Evolutionary conservation across 23 red algal species (phyloP).

Genomic region (Agarophyton chilense): DNA sequence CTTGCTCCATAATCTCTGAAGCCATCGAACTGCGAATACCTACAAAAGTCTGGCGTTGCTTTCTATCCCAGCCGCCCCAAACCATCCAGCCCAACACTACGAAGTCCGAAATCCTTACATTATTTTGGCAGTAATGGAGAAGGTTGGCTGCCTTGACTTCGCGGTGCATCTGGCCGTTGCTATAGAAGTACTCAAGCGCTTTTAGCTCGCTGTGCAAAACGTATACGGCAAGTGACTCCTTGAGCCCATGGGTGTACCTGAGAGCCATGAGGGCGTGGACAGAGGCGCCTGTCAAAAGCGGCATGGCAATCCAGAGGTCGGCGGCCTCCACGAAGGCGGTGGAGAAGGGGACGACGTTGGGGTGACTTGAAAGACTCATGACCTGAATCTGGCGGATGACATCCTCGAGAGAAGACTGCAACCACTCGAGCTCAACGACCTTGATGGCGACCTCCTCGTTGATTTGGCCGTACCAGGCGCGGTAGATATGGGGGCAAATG

Average conservation of each 20-base stretch:
- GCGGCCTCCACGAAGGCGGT: constrained; percentile 81
- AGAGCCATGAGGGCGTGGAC: constrained; percentile 79
- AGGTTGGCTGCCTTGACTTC: constrained; percentile 96
- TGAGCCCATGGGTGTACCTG: constrained; percentile 59
- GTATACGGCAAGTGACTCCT: too few species aligned
- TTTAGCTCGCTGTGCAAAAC: constrained; percentile 75
- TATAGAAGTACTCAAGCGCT: constrained; percentile 92
- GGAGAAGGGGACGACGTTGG: constrained; percentile 94
- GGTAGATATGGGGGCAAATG: constrained; percentile 71
- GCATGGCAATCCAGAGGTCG: constrained; percentile 99
- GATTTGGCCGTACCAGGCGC: constrained; percentile 79
- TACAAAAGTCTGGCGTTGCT: too few species aligned
- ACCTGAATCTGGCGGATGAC: constrained; percentile 91
- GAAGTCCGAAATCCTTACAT: too few species aligned
- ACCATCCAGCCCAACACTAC: constrained; percentile 97
- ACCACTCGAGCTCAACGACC: constrained; percentile 88
- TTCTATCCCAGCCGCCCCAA: constrained; percentile 82
- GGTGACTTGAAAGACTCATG: constrained; percentile 94
- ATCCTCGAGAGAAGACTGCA: constrained; percentile 88
- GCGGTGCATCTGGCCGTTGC: constrained; percentile 93
- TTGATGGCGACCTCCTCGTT: constrained; percentile 94
- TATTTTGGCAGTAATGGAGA: too few species aligned
- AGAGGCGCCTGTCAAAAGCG: constrained; percentile 89
- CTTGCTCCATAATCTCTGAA: constrained; percentile 96
- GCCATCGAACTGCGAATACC: too few species aligned